A percentile compares a stretch with the other conserved stretches of the same genome.
Conservation (phyloP, 345 rosid species). For the Populus pruinosa region DNA sequence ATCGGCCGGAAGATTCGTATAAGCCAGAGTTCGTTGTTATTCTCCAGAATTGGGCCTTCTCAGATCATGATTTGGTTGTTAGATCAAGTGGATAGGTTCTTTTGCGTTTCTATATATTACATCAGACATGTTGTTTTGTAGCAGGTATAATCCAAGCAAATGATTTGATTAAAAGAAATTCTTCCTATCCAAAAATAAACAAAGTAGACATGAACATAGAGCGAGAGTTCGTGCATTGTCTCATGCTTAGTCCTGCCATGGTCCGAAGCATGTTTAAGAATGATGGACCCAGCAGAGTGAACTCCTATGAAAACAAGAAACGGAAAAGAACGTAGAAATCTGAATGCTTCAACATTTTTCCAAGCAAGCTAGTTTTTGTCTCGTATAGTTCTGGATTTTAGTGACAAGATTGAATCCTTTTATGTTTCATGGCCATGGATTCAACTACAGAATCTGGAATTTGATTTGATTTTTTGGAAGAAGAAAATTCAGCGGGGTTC, state of each 20-base stretch:
- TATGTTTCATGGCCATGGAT: neutral
- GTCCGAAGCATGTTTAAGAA: neutral
- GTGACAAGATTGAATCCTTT: neutral
- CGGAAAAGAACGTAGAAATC: neutral
- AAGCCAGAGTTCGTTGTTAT: neutral
- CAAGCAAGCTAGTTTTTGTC: neutral
- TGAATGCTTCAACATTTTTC: neutral
- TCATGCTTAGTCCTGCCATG: neutral
- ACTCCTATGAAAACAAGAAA: neutral
- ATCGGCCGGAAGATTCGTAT: neutral
- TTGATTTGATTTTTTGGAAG: neutral
- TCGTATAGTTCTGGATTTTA: neutral
- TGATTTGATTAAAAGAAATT: neutral
- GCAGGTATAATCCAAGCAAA: neutral
- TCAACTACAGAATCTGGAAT: neutral
- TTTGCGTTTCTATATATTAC: neutral
- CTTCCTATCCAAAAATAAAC: neutral
- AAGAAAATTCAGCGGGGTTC: neutral
- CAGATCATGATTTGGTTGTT: neutral
- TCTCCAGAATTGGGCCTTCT: neutral
- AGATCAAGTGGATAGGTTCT: neutral
- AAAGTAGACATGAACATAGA: neutral
- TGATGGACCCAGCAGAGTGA: neutral
- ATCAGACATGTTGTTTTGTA: neutral
- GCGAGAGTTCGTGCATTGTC: neutral